phyloP scores from a whole-genome alignment of 768 basidiomycete genomes.

The Boletus coccyginus region DNA sequence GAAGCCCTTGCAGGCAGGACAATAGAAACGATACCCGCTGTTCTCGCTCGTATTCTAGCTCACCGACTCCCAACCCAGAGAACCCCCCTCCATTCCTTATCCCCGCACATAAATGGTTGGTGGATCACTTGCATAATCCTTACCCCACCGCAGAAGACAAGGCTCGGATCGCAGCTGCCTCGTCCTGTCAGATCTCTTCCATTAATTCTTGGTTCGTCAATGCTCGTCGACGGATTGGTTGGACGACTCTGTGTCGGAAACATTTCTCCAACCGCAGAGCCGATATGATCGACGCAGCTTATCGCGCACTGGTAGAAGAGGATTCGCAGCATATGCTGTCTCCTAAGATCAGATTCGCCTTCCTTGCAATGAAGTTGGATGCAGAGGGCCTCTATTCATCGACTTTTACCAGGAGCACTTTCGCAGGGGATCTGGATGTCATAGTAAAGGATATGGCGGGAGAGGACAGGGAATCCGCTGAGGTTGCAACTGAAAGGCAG shows the following conservation, averaged over 20 bases:
- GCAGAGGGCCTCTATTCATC: slow-evolving; percentile 34
- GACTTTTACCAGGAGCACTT: slow-evolving; percentile 23
- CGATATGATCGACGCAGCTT: slow-evolving; percentile 30
- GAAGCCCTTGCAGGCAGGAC: neutral
- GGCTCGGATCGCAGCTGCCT: slow-evolving; percentile 22
- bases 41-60: too few species aligned
- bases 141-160: slow-evolving; percentile 40
- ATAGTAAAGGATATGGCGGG: slow-evolving; percentile 30
- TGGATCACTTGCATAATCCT: slow-evolving; percentile 48
- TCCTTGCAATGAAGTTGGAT: slow-evolving; percentile 28
- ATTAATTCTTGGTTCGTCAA: slow-evolving; percentile 50
- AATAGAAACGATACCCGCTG: too few species aligned
- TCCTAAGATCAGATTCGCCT: slow-evolving; percentile 22
- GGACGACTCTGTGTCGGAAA: slow-evolving; percentile 41
- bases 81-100: neutral
- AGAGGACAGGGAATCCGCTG: neutral
- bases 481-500: neutral
- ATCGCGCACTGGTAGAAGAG: slow-evolving; percentile 25
- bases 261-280: slow-evolving; percentile 24
- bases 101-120: slow-evolving; percentile 40
- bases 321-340: slow-evolving; percentile 10
- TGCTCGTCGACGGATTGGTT: slow-evolving; percentile 49
- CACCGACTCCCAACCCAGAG: neutral
- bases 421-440: slow-evolving; percentile 29
- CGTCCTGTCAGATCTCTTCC: slow-evolving; percentile 20